Evolutionary conservation across 306 rosid genomes (phyloP), one percentile per base, ranked within the genome.

Genomic region (Cucurbita moschata): DNA sequence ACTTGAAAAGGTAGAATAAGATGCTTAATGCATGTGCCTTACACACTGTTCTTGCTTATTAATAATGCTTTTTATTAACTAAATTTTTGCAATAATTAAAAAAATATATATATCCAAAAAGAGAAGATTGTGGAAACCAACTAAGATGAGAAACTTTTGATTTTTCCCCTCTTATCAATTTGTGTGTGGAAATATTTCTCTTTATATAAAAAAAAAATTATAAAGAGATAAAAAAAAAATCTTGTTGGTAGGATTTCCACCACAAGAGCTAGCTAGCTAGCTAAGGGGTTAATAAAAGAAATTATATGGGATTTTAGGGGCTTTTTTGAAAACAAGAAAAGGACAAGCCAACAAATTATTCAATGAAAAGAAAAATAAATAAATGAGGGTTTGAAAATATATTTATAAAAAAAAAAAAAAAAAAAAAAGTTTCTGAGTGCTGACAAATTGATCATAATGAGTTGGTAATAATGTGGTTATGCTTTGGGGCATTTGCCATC

Each of bases 381-480:
- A 60, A 30, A 65, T 65, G 37, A 42, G 49, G 10, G 49, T 8
- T 30, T 65, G 38, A 65, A 65, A 43, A 44, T 9, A 44, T 19
- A 21, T 9, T 39, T 15, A 14, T 52, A 15, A 51, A 26, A 58
- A 9, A 26, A 0, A 23, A 55, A 13, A 49, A 5, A 50, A 5
- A 4, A 4, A 10, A 1, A 5, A 19, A 49, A 35, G 15, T 53
- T 73, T 46, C 73, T 81, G 82, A 77, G 82, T 79, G 73, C 77
- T 82, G 89, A 86, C 92, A 84, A 83, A 84, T 84, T 71, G 76
- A 83, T 71, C 75, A 77, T 73, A 77, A 86, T 83, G 85, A 88
- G 89, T 85, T 83, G 83, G 84, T 72, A 74, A 84, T 87, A 75
- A 84, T 82, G 78, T 72, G 87, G 78, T 46, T 78, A 66, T 66